Conservation (phyloP, 169 alveolate genomes). For the Cryptosporidium meleagridis region DNA sequence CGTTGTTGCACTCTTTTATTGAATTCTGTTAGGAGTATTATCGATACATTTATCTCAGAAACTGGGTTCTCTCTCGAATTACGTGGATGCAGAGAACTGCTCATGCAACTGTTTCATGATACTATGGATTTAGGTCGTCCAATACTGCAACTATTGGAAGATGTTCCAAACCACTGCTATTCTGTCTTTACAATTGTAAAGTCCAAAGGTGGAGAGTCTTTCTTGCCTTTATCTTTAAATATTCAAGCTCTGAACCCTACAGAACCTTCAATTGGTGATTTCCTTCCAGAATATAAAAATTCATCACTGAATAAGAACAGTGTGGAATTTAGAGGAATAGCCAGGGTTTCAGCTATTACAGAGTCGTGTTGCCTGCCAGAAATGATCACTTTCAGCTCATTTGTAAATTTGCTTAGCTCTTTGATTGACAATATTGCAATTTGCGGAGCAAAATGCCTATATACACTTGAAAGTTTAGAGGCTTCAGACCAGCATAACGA, state of each 20-base stretch:
- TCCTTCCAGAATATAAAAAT: conserved; percentile 20
- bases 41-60: conserved; percentile 44
- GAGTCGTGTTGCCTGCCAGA: conserved; percentile 73
- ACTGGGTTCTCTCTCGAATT: conserved; percentile 33
- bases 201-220: conserved; percentile 13
- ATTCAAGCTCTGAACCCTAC: conserved; percentile 41
- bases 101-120: conserved; percentile 61
- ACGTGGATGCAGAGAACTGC: conserved; percentile 46
- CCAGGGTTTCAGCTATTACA: conserved; percentile 27
- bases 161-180: conserved; percentile 59
- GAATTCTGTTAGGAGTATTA: conserved; percentile 48
- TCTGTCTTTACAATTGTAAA: conserved; percentile 36
- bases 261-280: background rate
- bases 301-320: conserved; percentile 24
- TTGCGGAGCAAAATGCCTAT: conserved; percentile 60
- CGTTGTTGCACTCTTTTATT: conserved; percentile 37
- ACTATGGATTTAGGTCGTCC: conserved; percentile 72
- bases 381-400: conserved; percentile 46
- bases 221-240: conserved; percentile 45
- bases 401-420: conserved; percentile 40
- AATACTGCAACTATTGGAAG: conserved; percentile 70
- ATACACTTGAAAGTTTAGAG: conserved; percentile 47
- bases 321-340: conserved; percentile 30
- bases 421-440: conserved; percentile 39
- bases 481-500: conserved; percentile 68